phyloP scores from a whole-genome alignment of 2,329 filamentous ascomycete species.

The Plenodomus lindquistii region DNA sequence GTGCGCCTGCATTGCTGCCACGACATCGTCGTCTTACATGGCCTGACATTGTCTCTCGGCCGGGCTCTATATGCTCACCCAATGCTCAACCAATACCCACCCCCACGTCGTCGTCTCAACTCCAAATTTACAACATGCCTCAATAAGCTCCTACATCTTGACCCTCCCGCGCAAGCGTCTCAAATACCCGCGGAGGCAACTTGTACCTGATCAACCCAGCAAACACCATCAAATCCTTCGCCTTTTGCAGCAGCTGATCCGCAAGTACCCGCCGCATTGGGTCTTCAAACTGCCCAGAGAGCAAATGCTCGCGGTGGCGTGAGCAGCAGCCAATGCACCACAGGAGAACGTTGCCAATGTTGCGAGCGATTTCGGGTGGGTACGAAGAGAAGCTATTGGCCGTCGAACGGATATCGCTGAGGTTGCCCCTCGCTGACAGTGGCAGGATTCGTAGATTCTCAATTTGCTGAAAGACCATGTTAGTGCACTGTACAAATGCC shows the following conservation, averaged over 20 bases:
- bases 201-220: constrained; percentile 91
- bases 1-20: too few relatives aligned
- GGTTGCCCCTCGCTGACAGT: constrained; percentile 72
- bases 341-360: constrained; percentile 87
- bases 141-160: constrained; percentile 39
- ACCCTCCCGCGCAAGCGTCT: constrained; percentile 81
- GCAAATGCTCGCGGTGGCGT: constrained; percentile 69
- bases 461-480: constrained; percentile 63
- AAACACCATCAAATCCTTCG: constrained; percentile 90
- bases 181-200: constrained; percentile 83
- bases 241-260: constrained; percentile 75
- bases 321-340: constrained; percentile 91
- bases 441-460: constrained; percentile 77
- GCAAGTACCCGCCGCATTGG: constrained; percentile 57
- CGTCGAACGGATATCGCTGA: constrained; percentile 75
- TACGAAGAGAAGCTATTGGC: constrained; percentile 81
- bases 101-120: not conserved
- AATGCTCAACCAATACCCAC: not conserved
- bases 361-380: constrained; percentile 80
- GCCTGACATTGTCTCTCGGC: not conserved
- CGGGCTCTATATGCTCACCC: not conserved
- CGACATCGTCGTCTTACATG: not conserved
- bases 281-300: constrained; percentile 74
- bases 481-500: not conserved
- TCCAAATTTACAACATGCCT: not conserved